Base-by-base conservation (phyloP, 208 protist species). In the Leishmania major region DNA sequence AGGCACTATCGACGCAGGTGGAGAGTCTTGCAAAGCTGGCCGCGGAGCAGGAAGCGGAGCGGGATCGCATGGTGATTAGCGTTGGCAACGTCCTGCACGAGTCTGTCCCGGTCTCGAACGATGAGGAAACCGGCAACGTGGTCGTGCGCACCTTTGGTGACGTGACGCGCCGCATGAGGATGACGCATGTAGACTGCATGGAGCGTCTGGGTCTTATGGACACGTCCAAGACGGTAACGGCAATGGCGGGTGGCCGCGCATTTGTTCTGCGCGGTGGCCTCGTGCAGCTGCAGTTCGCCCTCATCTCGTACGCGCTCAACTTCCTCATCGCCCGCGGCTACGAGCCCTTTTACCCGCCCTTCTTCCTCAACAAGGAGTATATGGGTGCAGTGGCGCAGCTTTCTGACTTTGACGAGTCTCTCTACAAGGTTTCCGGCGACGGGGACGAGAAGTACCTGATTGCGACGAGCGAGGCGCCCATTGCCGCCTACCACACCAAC, bases 361-460 rank as follows among this genome's bases (percentile, higher is more conserved):
- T 99, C 92, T 99, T 99, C 88, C 99, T 99, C 88, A 98, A 99
- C 85, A 99, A 99, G 87, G 93, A 99, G 7, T 82, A 97, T 35
- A 99, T 99, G 99, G 92, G 84, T 25, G 91, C 99, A 60, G 98
- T 99, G 40, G 97, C 98, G 71, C 99, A 99, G 93, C 97, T 99
- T n/a, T 95, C 92, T 37, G 96, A 99, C 82, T 99, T 99, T 87
- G 99, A 99, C 85, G 99, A 99, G 82, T 96, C 98, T 78, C 94
- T 99, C 4, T 99, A 99, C 96, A 99, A 99, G 82, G 97, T 99
- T 5, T 90, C 91, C 53, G 99, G 97, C 60, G 97, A 99, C 40
- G 97, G 97, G 22, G 99, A 99, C 49, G 99, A 99, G 66, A 99
- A 99, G 94, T 99, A 99, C 90, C 94, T 99, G 22, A 99, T 99